Evolutionary conservation across 1,139 yeast genomes (phyloP).

Genomic region (Candida labiduridarum): DNA sequence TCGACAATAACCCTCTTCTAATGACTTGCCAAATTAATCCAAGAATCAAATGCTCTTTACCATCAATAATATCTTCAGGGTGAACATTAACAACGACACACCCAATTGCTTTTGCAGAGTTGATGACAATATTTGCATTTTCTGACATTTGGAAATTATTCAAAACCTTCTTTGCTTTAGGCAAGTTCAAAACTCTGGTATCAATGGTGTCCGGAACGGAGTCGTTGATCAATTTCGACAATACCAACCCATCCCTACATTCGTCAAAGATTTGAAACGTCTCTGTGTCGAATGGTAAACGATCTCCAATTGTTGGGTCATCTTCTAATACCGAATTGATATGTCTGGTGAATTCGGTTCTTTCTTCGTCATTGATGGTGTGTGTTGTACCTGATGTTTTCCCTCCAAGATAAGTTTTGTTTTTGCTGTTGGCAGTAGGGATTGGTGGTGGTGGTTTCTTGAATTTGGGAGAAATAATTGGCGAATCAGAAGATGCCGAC

Average conservation of each 20-base stretch:
- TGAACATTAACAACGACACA: constrained; percentile 98
- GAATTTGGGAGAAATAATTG: constrained; percentile 24
- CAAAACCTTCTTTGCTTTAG: constrained; percentile 72
- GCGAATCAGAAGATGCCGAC: constrained; percentile 22
- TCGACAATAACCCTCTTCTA: constrained; percentile 89
- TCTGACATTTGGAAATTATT: constrained; percentile 96
- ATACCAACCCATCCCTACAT: constrained; percentile 91
- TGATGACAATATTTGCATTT: constrained; percentile 95
- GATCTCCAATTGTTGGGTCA: constrained; percentile 81
- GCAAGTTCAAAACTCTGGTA: constrained; percentile 91
- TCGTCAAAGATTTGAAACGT: constrained; percentile 96
- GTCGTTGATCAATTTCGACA: constrained; percentile 92
- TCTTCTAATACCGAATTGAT: constrained; percentile 90
- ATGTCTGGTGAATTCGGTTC: constrained; percentile 93
- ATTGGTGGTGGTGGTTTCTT: constrained; percentile 34
- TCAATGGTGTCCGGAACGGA: constrained; percentile 98
- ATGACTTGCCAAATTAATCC: constrained; percentile 99
- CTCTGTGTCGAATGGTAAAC: constrained; percentile 92
- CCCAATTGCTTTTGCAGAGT: constrained; percentile 98
- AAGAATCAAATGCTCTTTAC: constrained; percentile 91
- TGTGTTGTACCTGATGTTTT: constrained; percentile 93
- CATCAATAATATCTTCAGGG: constrained; percentile 95
- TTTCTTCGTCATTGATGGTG: constrained; percentile 95
- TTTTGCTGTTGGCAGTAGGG: constrained; percentile 52
- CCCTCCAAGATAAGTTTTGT: constrained; percentile 79